These are phyloP conservation scores for Colletotrichum navitas DNA, from an alignment of 2,329 filamentous ascomycete genomes.

Conservation along the genomic window DNA sequence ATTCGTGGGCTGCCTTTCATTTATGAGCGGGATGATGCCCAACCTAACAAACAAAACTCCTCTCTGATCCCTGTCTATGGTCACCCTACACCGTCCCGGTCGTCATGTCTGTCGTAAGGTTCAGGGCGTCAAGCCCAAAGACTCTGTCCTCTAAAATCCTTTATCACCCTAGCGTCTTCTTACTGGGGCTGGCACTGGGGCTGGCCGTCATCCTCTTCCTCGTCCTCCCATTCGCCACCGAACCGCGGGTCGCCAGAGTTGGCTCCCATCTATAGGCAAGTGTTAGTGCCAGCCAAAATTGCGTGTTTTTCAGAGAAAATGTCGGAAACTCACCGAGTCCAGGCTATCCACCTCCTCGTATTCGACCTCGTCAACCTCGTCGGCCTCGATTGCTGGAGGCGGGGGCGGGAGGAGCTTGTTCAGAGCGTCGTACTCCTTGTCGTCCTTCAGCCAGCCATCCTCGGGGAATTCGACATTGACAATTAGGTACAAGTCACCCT, in stretches of 20 bases:
- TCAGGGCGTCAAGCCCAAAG: conserved; percentile 35
- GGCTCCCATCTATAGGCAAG: conserved; percentile 72
- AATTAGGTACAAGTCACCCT: conserved; percentile 88
- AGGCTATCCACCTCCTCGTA: conserved; percentile 87
- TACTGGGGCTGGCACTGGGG: conserved; percentile 83
- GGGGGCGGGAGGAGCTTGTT: conserved; percentile 80
- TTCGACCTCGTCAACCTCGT: conserved; percentile 87
- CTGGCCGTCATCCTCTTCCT: conserved; percentile 74
- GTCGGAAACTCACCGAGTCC: conserved; percentile 72
- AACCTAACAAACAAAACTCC: conserved; percentile 41
- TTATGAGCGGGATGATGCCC: conserved; percentile 41
- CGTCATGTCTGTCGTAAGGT: conserved; percentile 41
- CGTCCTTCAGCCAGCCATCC: conserved; percentile 82
- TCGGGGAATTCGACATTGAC: conserved; percentile 92
- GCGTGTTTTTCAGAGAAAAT: neutral
- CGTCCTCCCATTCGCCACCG: conserved; percentile 77
- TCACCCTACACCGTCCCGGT: conserved; percentile 36
- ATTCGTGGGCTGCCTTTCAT: conserved; percentile 33
- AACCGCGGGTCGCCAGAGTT: conserved; percentile 76
- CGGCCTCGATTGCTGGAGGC: conserved; percentile 71
- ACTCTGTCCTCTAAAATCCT: conserved; percentile 36
- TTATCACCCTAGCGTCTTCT: conserved; percentile 43
- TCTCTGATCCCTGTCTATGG: conserved; percentile 39
- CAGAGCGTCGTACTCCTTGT: conserved; percentile 78
- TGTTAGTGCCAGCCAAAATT: conserved; percentile 45